Evolutionary conservation across 2,329 filamentous ascomycete genomes (phyloP), one percentile per base, ranked within the genome.

Genomic region (Thelonectria olida): DNA sequence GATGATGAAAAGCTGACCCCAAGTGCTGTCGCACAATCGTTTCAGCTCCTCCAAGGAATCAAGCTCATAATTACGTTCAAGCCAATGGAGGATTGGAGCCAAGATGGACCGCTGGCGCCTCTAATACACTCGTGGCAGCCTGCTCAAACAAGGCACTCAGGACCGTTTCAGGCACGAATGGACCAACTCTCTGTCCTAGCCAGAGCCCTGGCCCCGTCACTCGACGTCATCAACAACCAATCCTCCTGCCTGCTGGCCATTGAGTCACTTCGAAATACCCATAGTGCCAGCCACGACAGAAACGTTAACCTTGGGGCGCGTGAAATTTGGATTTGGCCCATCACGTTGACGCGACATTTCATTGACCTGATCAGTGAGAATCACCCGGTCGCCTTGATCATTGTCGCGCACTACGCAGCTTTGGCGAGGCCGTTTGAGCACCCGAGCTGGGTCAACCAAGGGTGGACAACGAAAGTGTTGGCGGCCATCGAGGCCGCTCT

Each of bases 311-410:
- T 39, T 1, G 25, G 23, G 10, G 36, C 64, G 1, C 55, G 51
- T 9, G 58, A 53, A 7, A 62, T 64, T 5, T 66, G 64, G 64
- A 23, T 66, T 13, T 66, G 64, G 64, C 64, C 64, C 2, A 53
- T 64, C 3, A 62, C 62, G 1, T n/a, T 66, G 39, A 64, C 64
- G 0, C 52, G 59, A 15, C n/a, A 60, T 9, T 66, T 64, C 15
- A 55, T 62, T 7, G 62, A 66, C 4, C 53, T 66, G 8, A 55
- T 66, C 12, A 55, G 38, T 8, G 41, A n/a, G 23, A 64, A 58
- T 1, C 64, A 66, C 17, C 58, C 60, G 2, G 58, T 66, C 7
- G 64, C 64, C 0, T 52, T 66, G 1, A 58, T 66, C 6, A 64
- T 62, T 4, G 15, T 66, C 2, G 64, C 55, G 2, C 64, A 66